Evolutionary conservation across 2,329 filamentous ascomycete species (phyloP).

Genomic region (Aspergillus amoenus): DNA sequence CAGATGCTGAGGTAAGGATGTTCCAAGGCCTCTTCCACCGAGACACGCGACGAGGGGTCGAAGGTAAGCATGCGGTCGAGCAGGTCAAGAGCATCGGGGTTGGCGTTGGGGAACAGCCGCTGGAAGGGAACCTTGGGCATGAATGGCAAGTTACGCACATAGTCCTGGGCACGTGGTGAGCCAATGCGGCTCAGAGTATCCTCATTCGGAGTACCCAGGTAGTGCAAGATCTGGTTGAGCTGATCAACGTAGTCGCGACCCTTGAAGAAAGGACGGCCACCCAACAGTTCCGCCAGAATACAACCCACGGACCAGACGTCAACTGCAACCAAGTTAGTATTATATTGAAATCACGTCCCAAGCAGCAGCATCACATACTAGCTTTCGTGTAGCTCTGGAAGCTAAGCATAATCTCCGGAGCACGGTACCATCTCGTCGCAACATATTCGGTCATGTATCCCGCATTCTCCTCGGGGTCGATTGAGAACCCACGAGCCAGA

Average conservation of each 20-base stretch:
- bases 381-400: constrained; percentile 99
- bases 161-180: constrained; percentile 93
- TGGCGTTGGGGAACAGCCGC: constrained; percentile 86
- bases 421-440: constrained; percentile 96
- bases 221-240: constrained; percentile 98
- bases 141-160: constrained; percentile 91
- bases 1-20: constrained; percentile 96
- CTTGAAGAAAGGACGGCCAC: constrained; percentile 98
- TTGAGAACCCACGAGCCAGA: constrained; percentile 90
- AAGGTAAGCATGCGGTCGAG: constrained; percentile 97
- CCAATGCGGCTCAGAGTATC: constrained; percentile 92
- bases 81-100: constrained; percentile 91
- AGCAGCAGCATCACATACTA: constrained; percentile 64
- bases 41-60: constrained; percentile 89
- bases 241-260: constrained; percentile 99
- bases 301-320: constrained; percentile 99
- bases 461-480: constrained; percentile 96
- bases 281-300: constrained; percentile 92
- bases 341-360: background rate
- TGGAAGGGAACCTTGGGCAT: constrained; percentile 94
- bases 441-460: constrained; percentile 99
- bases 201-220: constrained; percentile 93
- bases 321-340: constrained; percentile 56
- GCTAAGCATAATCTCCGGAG: constrained; percentile 98
- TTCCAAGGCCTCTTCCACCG: constrained; percentile 91